Evolutionary conservation across 176 grass and related monocot species (phyloP).

Genomic region (Ananas comosus): DNA sequence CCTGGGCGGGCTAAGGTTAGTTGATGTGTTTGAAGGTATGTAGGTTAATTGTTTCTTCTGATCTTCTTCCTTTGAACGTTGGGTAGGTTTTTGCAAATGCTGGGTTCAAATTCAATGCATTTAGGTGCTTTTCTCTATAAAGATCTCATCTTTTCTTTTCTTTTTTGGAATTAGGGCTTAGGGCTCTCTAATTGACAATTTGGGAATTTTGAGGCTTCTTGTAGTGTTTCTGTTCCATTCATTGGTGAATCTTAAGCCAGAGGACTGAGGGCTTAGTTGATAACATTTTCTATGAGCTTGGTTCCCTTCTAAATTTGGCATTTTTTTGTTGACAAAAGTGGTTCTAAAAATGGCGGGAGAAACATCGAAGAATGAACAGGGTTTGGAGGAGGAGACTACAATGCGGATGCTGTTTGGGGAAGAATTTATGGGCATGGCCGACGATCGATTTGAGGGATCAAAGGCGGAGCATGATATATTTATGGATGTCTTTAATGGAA

Average conservation of each 20-base stretch:
- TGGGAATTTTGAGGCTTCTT: conserved; percentile 7
- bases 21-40: background rate
- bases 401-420: conserved; percentile 74
- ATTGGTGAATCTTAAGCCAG: background rate
- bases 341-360: conserved; percentile 8
- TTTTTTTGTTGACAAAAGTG: background rate
- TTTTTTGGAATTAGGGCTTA: background rate
- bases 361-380: conserved; percentile 2
- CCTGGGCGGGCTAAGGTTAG: conserved; percentile 2
- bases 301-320: conserved; percentile 2
- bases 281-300: background rate
- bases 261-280: background rate
- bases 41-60: background rate
- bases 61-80: background rate
- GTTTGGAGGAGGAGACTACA: conserved; percentile 46
- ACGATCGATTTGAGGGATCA: conserved; percentile 43
- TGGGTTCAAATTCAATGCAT: background rate
- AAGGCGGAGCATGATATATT: conserved; percentile 52
- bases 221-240: background rate
- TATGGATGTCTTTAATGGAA: conserved; percentile 48
- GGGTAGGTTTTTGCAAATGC: background rate
- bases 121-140: background rate
- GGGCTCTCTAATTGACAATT: background rate
- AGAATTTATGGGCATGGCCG: conserved; percentile 25
- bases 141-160: conserved; percentile 1